Conservation (phyloP, 768 basidiomycete species). For the Thelephora ganbajun region DNA sequence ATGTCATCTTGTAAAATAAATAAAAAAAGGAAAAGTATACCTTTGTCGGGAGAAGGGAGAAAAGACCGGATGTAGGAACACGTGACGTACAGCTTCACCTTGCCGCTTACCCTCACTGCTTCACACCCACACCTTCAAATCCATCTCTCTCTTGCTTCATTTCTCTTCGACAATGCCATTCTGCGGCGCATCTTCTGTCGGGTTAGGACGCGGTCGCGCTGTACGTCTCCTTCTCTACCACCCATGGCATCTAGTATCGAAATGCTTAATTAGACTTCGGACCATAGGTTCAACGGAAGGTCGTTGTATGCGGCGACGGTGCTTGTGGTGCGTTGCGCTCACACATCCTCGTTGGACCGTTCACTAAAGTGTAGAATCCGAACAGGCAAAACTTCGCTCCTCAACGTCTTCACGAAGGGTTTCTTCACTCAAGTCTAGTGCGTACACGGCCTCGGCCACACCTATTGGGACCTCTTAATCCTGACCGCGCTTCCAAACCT, state of each 20-base stretch:
- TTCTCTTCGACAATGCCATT: not conserved
- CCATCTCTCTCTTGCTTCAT: not conserved
- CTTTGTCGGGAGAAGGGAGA: not conserved
- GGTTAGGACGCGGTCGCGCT: not conserved
- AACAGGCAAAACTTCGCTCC: constrained; percentile 66
- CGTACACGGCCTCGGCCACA: constrained; percentile 15
- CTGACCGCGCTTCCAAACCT: not conserved
- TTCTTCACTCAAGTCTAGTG: constrained; percentile 94
- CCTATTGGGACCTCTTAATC: not conserved
- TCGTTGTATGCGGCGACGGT: constrained; percentile 93
- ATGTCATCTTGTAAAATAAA: constrained; percentile 27
- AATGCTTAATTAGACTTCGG: not conserved
- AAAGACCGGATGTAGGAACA: no score
- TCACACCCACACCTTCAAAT: not conserved
- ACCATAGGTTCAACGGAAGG: constrained; percentile 37
- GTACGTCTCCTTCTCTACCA: not conserved
- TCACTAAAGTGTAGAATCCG: constrained; percentile 2
- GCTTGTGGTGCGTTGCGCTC: constrained; percentile 58
- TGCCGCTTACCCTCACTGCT: not conserved
- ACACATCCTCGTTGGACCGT: not conserved
- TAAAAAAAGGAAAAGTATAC: not conserved
- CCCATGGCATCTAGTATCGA: no score
- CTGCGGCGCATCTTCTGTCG: not conserved
- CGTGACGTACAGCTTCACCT: no score
- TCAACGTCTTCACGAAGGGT: constrained; percentile 82